Conservation (phyloP, 495 filamentous ascomycete species). For the Penicillium daleae region DNA sequence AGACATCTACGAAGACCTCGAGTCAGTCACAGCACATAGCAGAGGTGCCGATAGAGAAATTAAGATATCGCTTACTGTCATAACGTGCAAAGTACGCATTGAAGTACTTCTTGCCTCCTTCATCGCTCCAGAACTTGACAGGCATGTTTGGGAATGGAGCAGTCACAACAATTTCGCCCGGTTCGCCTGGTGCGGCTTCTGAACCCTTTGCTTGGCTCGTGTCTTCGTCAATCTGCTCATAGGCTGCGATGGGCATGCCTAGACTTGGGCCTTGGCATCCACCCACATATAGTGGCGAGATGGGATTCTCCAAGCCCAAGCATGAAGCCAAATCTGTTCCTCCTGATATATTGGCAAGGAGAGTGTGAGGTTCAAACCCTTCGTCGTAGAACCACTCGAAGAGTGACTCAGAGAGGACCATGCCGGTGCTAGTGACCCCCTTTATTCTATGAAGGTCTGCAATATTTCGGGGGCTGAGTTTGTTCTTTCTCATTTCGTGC, state of each 20-base stretch:
- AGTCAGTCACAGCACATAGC: neutral
- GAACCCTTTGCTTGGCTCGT: slow-evolving; percentile 55
- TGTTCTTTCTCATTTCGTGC: slow-evolving; percentile 64
- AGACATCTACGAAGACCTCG: slow-evolving; percentile 52
- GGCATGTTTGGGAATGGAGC: slow-evolving; percentile 73
- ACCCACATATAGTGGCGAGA: slow-evolving; percentile 70
- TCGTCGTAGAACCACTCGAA: slow-evolving; percentile 83
- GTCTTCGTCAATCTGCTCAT: slow-evolving; percentile 59
- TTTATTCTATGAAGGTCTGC: slow-evolving; percentile 62
- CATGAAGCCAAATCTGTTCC: slow-evolving; percentile 78
- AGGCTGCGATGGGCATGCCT: slow-evolving; percentile 67
- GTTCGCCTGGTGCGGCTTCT: slow-evolving; percentile 58
- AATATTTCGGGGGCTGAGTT: slow-evolving; percentile 60
- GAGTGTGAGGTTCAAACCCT: slow-evolving; percentile 66
- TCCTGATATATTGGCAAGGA: slow-evolving; percentile 73
- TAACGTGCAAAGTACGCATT: slow-evolving; percentile 74
- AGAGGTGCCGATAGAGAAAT: too few relatives aligned
- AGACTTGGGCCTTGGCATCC: slow-evolving; percentile 67
- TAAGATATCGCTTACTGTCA: slow-evolving; percentile 50
- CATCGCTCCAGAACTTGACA: slow-evolving; percentile 70
- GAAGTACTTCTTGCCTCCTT: slow-evolving; percentile 60
- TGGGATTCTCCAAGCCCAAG: slow-evolving; percentile 68
- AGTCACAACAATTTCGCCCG: slow-evolving; percentile 74
- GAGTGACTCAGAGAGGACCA: slow-evolving; percentile 73
- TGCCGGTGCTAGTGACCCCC: slow-evolving; percentile 69